Base-by-base conservation (phyloP, 306 rosid species). In the Ormosia emarginata region DNA sequence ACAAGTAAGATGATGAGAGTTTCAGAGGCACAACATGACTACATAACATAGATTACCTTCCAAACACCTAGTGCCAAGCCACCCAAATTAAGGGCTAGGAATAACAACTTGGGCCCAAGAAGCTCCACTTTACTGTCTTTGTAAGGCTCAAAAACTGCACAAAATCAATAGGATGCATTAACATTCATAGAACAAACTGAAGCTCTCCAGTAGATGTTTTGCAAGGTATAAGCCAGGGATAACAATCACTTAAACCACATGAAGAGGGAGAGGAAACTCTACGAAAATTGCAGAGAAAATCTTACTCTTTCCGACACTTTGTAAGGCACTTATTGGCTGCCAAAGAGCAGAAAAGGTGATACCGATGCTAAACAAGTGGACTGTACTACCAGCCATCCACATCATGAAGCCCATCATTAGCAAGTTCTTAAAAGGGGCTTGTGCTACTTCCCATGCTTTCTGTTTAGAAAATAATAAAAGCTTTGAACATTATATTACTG, bases 371-470 rank as follows among this genome's bases (percentile, higher is more conserved):
- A 96, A 96, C 78, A 96, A 88, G 83, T 96, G 99, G 64, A 96
- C 98, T 0, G 99, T 94, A 58, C 86, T 90, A 44, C 99, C 99
- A 86, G 98, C 97, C 99, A 96, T 96, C 99, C 99, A 96, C 99
- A 96, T 96, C 99, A 96, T 96, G 83, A 94, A 96, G 6, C 97
- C 99, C 99, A 96, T 96, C 99, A 96, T 96, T 7, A 96, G 49
- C 92, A 96, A 88, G 84, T 96, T 96, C 93, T 96, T 96, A 64
- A 96, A 79, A 8, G 99, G 99, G 2, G 99, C 93, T 87, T 96
- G 99, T 8, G 99, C 99, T 74, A 96, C 97, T 88, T 96, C 99
- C 99, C 99, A 96, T 72, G 99, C 98, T 96, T 96, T 96, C 99
- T 96, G 90, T 84, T 74, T 14, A 66, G 80, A 59, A 15, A 65